These are phyloP conservation scores for Cubamyces sp. DNA, from an alignment of 768 basidiomycete species.

Conservation along the genomic window DNA sequence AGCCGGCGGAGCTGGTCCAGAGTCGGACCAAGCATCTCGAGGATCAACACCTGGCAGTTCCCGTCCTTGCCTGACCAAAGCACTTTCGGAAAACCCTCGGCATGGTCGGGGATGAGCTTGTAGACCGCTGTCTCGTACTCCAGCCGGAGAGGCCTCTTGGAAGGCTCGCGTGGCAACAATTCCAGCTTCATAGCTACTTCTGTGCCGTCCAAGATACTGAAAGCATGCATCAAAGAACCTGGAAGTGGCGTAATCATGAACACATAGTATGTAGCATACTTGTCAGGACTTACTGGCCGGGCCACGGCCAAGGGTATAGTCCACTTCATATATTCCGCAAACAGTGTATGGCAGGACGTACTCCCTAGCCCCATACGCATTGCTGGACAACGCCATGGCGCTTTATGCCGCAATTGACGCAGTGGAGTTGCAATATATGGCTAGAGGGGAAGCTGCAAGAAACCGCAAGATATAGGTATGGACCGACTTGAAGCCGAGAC, in stretches of 20 bases:
- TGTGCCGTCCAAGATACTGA: neutral
- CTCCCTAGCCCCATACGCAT: no score
- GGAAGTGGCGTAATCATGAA: no score
- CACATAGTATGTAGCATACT: neutral
- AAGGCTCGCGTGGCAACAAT: neutral
- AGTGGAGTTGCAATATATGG: no score
- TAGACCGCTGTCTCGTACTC: slow-evolving; percentile 29
- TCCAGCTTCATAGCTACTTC: slow-evolving; percentile 14
- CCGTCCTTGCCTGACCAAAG: slow-evolving; percentile 25
- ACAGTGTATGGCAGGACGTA: neutral
- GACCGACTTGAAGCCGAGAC: no score
- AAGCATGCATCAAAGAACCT: neutral
- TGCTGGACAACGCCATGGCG: no score
- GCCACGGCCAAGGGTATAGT: neutral
- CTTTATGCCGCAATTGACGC: no score
- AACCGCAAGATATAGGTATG: no score
- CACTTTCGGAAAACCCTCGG: slow-evolving; percentile 18
- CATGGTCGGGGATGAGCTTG: slow-evolving; percentile 16
- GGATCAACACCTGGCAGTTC: slow-evolving; percentile 19
- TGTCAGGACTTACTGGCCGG: neutral
- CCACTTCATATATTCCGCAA: neutral
- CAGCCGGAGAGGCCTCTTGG: neutral
- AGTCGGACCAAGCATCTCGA: slow-evolving; percentile 31
- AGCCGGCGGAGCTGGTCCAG: slow-evolving; percentile 24
- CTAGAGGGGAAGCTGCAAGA: no score